Evolutionary conservation across 352 stramenopile species (phyloP), one percentile per base, ranked within the genome.

Genomic region (Hyphochytrium catenoides): DNA sequence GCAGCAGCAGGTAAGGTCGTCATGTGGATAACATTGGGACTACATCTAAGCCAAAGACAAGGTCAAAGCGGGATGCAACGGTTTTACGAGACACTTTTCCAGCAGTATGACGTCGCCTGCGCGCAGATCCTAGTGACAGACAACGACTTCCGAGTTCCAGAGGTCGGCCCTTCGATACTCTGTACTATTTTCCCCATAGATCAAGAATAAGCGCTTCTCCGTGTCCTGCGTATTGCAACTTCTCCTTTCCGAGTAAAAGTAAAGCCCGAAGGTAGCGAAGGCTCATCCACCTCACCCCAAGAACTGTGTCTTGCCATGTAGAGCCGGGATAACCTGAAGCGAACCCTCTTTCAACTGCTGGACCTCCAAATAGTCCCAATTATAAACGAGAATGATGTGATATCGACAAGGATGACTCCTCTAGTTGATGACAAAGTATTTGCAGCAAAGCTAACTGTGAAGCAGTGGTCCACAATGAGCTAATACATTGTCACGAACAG

Each of bases 301-400:
- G n/a, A n/a, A n/a, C n/a, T n/a, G n/a, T n/a, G n/a, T n/a, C n/a
- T n/a, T 34, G 6, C 12, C 30, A 11, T 36, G 7, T 40, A 46
- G 39, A 46, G 32, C 21, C 62, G 67, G 2, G 43, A 50, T 24
- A 82, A 78, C 41, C 43, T 82, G 30, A 58, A 69, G 38, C 52
- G 50, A 14, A 76, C 67, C 0, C 46, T 82, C 17, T 46, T 48
- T 5, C 57, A 64, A 18, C 51, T 82, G 33, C 44, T 82, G 25
- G 59, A 74, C 28, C 63, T 82, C 18, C 64, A 65, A 3, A 82
- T 82, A 42, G 78, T 82, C 46, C 67, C 67, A 0, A 54, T 82
- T 11, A 71, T 82, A 38, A 82, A 82, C 43, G 67, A 82, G 45
- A 82, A 82, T 44, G 67, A 82, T 46, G 61, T 82, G 29, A 76